Percentiles rank a stretch among this genome's conserved stretches.
Evolutionary conservation across 768 basidiomycete genomes (phyloP).

Genomic region (Mycena albidolilacea): DNA sequence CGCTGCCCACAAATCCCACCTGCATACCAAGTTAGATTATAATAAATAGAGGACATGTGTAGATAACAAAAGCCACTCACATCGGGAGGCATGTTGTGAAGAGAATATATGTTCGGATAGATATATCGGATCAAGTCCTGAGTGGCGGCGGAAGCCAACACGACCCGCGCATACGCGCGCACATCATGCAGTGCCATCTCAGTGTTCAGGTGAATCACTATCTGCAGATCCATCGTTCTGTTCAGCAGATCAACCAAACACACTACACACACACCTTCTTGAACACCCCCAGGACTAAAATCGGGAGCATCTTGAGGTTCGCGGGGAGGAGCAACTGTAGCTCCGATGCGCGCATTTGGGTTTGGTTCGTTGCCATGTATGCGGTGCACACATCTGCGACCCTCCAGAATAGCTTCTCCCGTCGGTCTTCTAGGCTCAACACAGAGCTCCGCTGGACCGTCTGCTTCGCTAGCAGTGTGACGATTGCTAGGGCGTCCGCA

Average conservation of each 20-base stretch:
- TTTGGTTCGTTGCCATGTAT: slow-evolving; percentile 57
- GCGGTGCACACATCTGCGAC: slow-evolving; percentile 65
- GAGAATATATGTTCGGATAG: slow-evolving; percentile 66
- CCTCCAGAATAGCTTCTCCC: slow-evolving; percentile 68
- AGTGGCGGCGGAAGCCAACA: slow-evolving; percentile 61
- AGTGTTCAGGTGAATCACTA: slow-evolving; percentile 61
- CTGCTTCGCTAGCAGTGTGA: slow-evolving; percentile 70
- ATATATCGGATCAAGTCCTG: slow-evolving; percentile 65
- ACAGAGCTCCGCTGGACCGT: slow-evolving; percentile 70
- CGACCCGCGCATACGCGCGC: slow-evolving; percentile 62
- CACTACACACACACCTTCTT: slow-evolving; percentile 56
- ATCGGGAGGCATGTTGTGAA: slow-evolving; percentile 65
- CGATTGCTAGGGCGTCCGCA: slow-evolving; percentile 69
- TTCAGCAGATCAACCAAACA: too few relatives aligned
- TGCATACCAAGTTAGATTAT: background rate
- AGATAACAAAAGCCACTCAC: background rate
- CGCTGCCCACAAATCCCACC: slow-evolving; percentile 45
- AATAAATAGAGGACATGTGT: background rate
- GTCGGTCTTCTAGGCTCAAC: slow-evolving; percentile 70
- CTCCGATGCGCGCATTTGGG: slow-evolving; percentile 38
- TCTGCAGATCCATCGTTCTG: slow-evolving; percentile 40
- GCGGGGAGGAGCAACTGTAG: slow-evolving; percentile 58
- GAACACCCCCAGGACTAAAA: slow-evolving; percentile 62
- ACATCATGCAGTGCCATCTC: slow-evolving; percentile 63
- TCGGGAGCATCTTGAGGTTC: slow-evolving; percentile 65